These are phyloP conservation scores for Backusella australiensis DNA, from an alignment of 192 early-diverging fungal genomes.

Conservation along the genomic window DNA sequence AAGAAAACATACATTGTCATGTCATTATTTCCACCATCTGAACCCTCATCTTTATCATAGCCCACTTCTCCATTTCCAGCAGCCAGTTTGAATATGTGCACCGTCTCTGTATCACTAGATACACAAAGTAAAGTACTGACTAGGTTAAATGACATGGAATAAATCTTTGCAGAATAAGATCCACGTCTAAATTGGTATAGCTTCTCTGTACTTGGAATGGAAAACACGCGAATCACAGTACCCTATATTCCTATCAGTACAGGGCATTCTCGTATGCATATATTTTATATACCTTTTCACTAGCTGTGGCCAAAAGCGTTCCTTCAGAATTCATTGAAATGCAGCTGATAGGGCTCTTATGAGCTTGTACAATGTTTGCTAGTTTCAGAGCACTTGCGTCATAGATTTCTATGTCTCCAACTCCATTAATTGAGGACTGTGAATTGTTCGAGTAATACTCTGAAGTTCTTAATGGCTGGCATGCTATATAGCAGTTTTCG, in stretches of 20 bases:
- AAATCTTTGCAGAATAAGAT: slow-evolving; percentile 89
- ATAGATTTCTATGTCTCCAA: slow-evolving; percentile 86
- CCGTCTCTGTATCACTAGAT: slow-evolving; percentile 89
- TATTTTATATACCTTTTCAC: slow-evolving; percentile 75
- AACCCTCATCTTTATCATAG: not conserved
- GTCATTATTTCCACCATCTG: slow-evolving; percentile 14
- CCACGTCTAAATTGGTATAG: slow-evolving; percentile 93
- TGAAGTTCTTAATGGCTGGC: slow-evolving; percentile 70
- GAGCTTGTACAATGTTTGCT: slow-evolving; percentile 91
- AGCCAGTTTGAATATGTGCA: slow-evolving; percentile 86
- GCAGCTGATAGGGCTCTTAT: slow-evolving; percentile 85
- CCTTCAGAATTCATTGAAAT: slow-evolving; percentile 88
- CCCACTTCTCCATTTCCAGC: not conserved
- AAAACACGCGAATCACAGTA: slow-evolving; percentile 94
- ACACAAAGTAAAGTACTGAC: slow-evolving; percentile 71
- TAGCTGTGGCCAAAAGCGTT: slow-evolving; percentile 87
- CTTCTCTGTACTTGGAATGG: slow-evolving; percentile 79
- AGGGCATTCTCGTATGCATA: no score
- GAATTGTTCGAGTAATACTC: slow-evolving; percentile 46
- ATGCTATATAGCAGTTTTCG: slow-evolving; percentile 93
- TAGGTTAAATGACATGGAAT: slow-evolving; percentile 84
- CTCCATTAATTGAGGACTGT: slow-evolving; percentile 44
- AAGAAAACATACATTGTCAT: slow-evolving; percentile 29
- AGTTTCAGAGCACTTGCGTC: slow-evolving; percentile 84
- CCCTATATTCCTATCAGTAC: slow-evolving; percentile 45